Evolutionary conservation across 2,329 filamentous ascomycete species (phyloP), one percentile per base, ranked within the genome.

Genomic region (Penicillium palitans): DNA sequence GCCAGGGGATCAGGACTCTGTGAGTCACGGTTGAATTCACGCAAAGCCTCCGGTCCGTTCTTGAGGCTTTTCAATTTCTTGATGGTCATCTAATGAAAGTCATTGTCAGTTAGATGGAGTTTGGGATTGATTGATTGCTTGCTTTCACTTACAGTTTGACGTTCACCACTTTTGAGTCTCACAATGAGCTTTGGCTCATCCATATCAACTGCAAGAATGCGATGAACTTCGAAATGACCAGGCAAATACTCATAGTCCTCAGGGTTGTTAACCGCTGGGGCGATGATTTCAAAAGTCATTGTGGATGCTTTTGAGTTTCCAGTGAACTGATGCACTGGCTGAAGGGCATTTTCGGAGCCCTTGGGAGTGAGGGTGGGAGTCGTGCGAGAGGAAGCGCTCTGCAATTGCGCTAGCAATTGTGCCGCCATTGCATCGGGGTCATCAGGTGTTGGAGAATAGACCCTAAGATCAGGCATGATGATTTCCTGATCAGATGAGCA

Each of bases 171-270:
- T 47, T 62, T 62, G 12, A 77, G 64, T 40, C 70, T 68, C 8
- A 78, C 69, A 27, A 66, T 60, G 57, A 76, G 76, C 33, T 62
- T 59, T 45, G 66, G 56, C 21, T 65, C 21, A 58, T 52, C 25
- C 67, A 61, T 41, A 61, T 63, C 64, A 35, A 77, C 61, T 25
- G 62, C 57, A 47, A 76, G 64, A 49, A 78, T 62, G 29, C 66
- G 67, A 19, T 63, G 65, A 13, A 72, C 71, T 7, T 64, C 60
- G 54, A 71, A 76, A 61, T 78, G 75, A 12, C 75, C 76, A 1
- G 75, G 74, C 15, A 79, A 64, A 54, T 67, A 75, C 15, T 75
- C 66, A 61, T 77, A 79, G 21, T 75, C 70, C 12, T 72, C 64
- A 21, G 62, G 60, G 41, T 76, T 67, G 5, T 66, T 52, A 6